Base-by-base conservation (phyloP, 805 yeast species). In the Candida berthetii region DNA sequence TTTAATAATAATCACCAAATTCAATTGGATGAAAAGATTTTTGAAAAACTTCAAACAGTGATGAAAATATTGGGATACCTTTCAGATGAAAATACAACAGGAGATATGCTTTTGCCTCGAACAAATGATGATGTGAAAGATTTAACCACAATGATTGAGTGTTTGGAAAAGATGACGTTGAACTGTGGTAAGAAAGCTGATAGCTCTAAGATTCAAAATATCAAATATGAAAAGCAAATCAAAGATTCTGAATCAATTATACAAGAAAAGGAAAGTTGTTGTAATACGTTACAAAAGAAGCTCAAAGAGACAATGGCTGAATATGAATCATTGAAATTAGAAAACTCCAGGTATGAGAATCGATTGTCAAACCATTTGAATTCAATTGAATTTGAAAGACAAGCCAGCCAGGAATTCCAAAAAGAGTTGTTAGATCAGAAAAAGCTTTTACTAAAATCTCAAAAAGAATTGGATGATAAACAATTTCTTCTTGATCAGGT, bases 141-240 rank as follows among this genome's bases (percentile, higher is more conserved):
- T 31, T 31, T 31, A 15, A 31, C 10, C 4, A 31, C 4, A 3
- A 15, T 17, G 17, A 17, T 31, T 4, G 19, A 17, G 3, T 25
- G 3, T 16, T 15, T 38, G 5, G 36, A 38, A 8, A 16, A 31
- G 22, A n/a, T 38, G 8, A 22, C 25, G 1, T 8, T 6, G 9
- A 18, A 17, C 7, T 24, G 16, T 17, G 41, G 20, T 3, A 18
- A 16, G 2, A 24, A 15, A 25, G 8, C 18, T 13, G 16, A 38
- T 24, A 16, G 7, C 17, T 13, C 24, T 3, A 35, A 36, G 29
- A 38, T 39, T 15, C 38, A 36, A 20, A 35, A 38, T n/a, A 41
- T 41, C 7, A 45, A 47, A 24, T 18, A 24, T 2, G 28, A 35
- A n/a, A 47, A 47, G 17, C 36, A 44, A 14, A 36, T 40, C 5